Base-by-base conservation (phyloP, 306 rosid species). In the Potentilla sterilis region DNA sequence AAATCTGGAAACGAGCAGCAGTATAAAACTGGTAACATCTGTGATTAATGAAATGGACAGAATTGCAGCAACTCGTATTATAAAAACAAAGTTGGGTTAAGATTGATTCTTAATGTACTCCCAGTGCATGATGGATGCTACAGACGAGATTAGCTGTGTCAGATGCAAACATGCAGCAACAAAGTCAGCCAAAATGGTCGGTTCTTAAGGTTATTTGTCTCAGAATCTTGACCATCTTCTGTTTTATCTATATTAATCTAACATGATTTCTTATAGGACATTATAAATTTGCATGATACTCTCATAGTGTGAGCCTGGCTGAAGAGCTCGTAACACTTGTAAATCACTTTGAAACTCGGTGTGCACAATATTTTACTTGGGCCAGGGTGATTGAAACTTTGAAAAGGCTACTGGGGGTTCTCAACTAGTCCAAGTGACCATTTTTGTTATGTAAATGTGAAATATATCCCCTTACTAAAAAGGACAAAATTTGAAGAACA, bases 81-180 rank as follows among this genome's bases (percentile, higher is more conserved):
- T 51, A 49, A 48, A 63, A 66, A 40, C 43, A 57, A n/a, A 55
- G 42, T 66, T 55, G 59, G 70, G 65, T 37, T 46, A 37, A 71
- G 70, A 76, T 32, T 49, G 12, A 1, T 9, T 12, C 16, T 0
- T 70, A 21, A 22, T 28, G 61, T 76, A 18, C 10, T 55, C 4
- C 44, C 37, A 22, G 19, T 22, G 70, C 44, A 67, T 35, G 24
- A 74, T 38, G 74, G 24, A 74, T 38, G 74, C 73, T 69, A 71
- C 24, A 47, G 78, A 72, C 81, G 77, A 58, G 47, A 37, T 57
- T 38, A 63, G 78, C 48, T 72, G 72, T 67, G 85, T 41, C 76
- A 73, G 81, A 69, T 75, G 74, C 75, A 74, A 38, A 22, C 75
- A 80, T 58, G 79, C 75, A 74, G 21, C 73, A 35, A 68, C 73